Percentiles rank a stretch among this genome's conserved stretches.
phyloP scores from a whole-genome alignment of 441 rosid genomes.

The Arabidopsis lyrata region DNA sequence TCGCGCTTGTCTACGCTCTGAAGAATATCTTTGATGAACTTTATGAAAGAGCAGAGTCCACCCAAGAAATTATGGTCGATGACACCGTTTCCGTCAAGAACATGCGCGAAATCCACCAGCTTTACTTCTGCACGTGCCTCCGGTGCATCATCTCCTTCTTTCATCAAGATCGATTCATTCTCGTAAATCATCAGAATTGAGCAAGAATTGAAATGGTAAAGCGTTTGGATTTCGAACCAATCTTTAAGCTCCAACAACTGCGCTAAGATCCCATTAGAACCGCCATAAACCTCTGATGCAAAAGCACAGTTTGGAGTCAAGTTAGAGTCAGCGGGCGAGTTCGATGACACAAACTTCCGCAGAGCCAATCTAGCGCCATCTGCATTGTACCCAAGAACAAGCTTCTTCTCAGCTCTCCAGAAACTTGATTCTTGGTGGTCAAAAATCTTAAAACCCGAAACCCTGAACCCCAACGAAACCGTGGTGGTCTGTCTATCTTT shows the following conservation, averaged over 20 bases:
- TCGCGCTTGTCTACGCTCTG: slow-evolving; percentile 50
- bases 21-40: slow-evolving; percentile 73
- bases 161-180: slow-evolving; percentile 50
- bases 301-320: slow-evolving; percentile 61
- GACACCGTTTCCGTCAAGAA: slow-evolving; percentile 72
- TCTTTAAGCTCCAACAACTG: slow-evolving; percentile 80
- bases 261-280: slow-evolving; percentile 68
- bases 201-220: slow-evolving; percentile 83
- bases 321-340: slow-evolving; percentile 47
- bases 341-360: slow-evolving; percentile 86
- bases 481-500: slow-evolving; percentile 72
- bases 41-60: slow-evolving; percentile 90
- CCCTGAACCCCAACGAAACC: slow-evolving; percentile 72
- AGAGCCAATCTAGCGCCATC: slow-evolving; percentile 65
- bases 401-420: slow-evolving; percentile 73
- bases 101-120: slow-evolving; percentile 97
- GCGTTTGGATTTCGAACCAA: slow-evolving; percentile 92
- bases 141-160: slow-evolving; percentile 37
- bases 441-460: slow-evolving; percentile 73
- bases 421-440: slow-evolving; percentile 52
- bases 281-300: slow-evolving; percentile 71
- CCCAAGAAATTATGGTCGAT: slow-evolving; percentile 94
- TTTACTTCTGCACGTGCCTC: slow-evolving; percentile 53
- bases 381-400: slow-evolving; percentile 52
- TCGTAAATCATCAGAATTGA: slow-evolving; percentile 77